Base-by-base conservation (phyloP, 257 asterid species). In the Solanum tarijense region DNA sequence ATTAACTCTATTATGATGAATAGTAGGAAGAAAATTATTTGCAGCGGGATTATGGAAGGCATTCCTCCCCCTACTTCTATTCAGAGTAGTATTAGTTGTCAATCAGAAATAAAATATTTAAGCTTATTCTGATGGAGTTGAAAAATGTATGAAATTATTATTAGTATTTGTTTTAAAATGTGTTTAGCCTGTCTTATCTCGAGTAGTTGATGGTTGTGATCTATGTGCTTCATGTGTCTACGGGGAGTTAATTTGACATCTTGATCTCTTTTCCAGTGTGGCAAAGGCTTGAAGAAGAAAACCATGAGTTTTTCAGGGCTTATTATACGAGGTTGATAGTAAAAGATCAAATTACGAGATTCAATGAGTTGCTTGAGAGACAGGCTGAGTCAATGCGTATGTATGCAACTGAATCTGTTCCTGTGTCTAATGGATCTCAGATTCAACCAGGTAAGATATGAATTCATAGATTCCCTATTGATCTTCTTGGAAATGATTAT, bases 211-310 rank as follows among this genome's bases (percentile, higher is more conserved):
- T 58, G 65, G 55, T 31, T 82, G 58, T 84, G 76, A 31, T 83
- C 25, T n/a, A 27, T 35, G 85, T 86, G 68, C 29, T 81, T 48
- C 68, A 46, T 81, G 68, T 48, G 69, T 81, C 41, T 81, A 81
- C 21, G 23, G 68, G 85, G 21, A 46, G 86, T 76, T 74, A 83
- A 29, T 84, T 27, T 90, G 79, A 92, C 72, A 25, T 81, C 31
- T 75, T 72, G 52, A 78, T 52, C 88, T 27, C 85, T 88, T 52
- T 92, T 92, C 90, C 98, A 97, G 99, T 97, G 90, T 97, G 99
- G 99, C 97, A 95, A 90, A 95, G 93, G 92, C 99, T 97, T 74
- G 98, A 95, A 92, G 92, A 95, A 71, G 95, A 97, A 92, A 97
- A 97, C 83, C 93, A 83, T 90, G 97, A 93, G 7, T 97, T 97